Evolutionary conservation across 164 flowering plant genomes (phyloP).

Genomic region (Euptelea pleiosperma): DNA sequence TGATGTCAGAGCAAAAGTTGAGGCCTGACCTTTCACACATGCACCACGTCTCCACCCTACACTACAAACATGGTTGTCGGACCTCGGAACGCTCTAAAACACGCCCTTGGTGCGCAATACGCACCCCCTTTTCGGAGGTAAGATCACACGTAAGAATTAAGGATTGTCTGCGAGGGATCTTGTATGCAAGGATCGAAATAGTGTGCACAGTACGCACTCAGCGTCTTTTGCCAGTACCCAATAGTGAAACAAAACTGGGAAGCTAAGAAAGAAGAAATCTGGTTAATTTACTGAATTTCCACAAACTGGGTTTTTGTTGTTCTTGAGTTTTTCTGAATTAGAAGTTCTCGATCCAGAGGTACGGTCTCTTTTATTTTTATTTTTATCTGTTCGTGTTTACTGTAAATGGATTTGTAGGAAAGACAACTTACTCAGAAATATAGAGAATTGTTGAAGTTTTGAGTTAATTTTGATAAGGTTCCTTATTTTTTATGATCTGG

Average conservation of each 20-base stretch:
- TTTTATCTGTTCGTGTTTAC: neutral
- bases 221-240: neutral
- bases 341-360: constrained; percentile 4
- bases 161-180: neutral
- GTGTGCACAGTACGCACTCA: constrained; percentile 10
- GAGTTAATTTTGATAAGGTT: neutral
- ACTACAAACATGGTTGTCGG: no score
- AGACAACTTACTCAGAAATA: neutral
- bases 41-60: no score
- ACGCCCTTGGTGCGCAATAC: no score
- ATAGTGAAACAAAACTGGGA: neutral
- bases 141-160: no score
- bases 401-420: neutral
- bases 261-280: neutral
- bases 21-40: no score
- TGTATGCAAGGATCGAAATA: neutral
- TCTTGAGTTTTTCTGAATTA: neutral
- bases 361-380: neutral
- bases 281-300: neutral
- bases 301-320: neutral
- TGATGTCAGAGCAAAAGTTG: no score
- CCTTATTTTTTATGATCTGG: constrained; percentile 3
- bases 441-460: neutral
- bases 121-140: no score
- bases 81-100: no score